Percentiles rank a stretch among this genome's conserved stretches.
Conservation (phyloP, 2,329 filamentous ascomycete species). For the Paraconiothyrium brasiliense region DNA sequence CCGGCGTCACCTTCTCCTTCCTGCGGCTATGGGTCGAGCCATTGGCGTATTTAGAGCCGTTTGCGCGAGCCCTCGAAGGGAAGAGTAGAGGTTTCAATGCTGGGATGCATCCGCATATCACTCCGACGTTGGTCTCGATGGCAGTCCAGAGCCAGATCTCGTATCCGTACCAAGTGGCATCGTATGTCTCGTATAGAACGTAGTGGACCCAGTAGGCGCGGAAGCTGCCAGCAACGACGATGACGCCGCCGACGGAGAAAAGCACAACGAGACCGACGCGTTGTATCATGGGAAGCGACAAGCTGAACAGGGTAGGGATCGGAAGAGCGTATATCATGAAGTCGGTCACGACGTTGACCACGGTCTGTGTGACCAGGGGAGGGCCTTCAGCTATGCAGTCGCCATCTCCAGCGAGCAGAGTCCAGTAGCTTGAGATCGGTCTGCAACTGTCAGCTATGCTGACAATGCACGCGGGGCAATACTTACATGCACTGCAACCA, state of each 20-base stretch:
- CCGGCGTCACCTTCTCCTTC: constrained; percentile 43
- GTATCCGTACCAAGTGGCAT: constrained; percentile 57
- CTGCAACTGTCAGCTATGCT: constrained; percentile 41
- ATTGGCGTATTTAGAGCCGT: constrained; percentile 42
- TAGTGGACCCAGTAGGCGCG: constrained; percentile 60
- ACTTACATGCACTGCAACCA: constrained; percentile 52
- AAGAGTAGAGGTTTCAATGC: constrained; percentile 54
- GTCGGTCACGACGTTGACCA: constrained; percentile 57
- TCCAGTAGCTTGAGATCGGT: constrained; percentile 58
- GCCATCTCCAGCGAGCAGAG: constrained; percentile 44
- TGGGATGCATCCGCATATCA: constrained; percentile 57
- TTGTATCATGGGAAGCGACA: constrained; percentile 55
- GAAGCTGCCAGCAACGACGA: constrained; percentile 57
- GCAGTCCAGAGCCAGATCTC: constrained; percentile 56
- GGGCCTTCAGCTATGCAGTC: constrained; percentile 58
- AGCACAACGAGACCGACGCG: constrained; percentile 56
- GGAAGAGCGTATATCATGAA: constrained; percentile 57
- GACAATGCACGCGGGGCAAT: neutral
- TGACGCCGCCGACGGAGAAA: constrained; percentile 55
- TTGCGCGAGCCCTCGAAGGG: constrained; percentile 40
- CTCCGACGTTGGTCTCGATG: constrained; percentile 55
- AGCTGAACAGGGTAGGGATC: constrained; percentile 57
- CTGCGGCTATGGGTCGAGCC: constrained; percentile 43
- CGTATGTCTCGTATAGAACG: constrained; percentile 55
- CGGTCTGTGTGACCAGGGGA: constrained; percentile 53